phyloP scores from a whole-genome alignment of 169 alveolate genomes.

The Besnoitia besnoiti region DNA sequence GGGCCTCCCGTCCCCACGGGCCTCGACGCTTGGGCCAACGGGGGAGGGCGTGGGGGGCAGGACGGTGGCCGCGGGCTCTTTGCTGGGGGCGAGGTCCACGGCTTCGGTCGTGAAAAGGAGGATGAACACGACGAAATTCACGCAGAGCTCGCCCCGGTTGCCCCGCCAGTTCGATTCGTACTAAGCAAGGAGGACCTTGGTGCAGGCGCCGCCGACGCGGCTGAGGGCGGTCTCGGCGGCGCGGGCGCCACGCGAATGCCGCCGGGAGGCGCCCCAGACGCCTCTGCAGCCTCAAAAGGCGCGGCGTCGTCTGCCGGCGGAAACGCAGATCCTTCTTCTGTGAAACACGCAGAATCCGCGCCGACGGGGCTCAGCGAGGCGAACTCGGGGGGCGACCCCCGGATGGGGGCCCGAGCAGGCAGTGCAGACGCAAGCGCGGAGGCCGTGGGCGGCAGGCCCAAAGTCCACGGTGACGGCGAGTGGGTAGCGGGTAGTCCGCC shows the following conservation, averaged over 20 bases:
- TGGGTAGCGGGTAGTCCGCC: not conserved
- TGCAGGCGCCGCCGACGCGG: not conserved
- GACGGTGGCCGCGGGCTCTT: not conserved
- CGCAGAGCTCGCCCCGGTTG: not conserved
- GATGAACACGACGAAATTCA: not conserved
- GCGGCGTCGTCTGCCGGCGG: not conserved
- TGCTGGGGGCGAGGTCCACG: not conserved
- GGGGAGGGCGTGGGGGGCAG: not conserved
- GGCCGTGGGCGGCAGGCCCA: not conserved
- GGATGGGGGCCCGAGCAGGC: not conserved
- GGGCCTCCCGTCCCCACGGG: not conserved
- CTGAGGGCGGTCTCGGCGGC: not conserved
- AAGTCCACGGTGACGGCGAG: not conserved
- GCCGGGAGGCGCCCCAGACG: no score
- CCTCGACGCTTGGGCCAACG: not conserved
- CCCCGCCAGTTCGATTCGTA: constrained; percentile 31
- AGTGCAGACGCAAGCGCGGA: not conserved
- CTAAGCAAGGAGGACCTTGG: not conserved
- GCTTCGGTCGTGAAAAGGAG: no score
- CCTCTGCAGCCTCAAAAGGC: not conserved
- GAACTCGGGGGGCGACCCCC: not conserved
- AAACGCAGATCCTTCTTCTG: no score
- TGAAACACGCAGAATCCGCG: no score
- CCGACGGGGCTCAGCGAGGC: not conserved
- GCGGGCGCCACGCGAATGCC: not conserved